phyloP scores from a whole-genome alignment of 345 rosid species.

The Rhodamnia rubescens region DNA sequence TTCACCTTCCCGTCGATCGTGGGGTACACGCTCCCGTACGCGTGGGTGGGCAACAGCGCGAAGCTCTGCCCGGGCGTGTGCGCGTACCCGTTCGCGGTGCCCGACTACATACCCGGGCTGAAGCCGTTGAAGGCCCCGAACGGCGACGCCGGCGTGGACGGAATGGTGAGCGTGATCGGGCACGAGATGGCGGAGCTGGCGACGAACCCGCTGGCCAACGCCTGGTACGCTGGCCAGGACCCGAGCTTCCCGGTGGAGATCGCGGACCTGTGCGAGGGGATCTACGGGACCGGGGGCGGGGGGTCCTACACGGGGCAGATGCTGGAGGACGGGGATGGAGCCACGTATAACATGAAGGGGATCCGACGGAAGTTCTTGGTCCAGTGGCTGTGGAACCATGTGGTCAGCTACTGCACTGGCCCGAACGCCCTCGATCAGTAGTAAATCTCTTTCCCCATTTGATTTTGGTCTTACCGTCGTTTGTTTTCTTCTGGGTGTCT shows the following conservation, averaged over 20 bases:
- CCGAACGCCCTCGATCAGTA: slow-evolving; percentile 87
- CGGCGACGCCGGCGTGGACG: slow-evolving; percentile 81
- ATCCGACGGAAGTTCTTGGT: slow-evolving; percentile 77
- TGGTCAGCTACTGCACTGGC: slow-evolving; percentile 76
- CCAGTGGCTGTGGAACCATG: slow-evolving; percentile 93
- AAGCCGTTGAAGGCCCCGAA: slow-evolving; percentile 75
- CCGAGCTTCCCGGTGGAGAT: slow-evolving; percentile 87
- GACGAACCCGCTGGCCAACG: slow-evolving; percentile 85
- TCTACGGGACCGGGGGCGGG: slow-evolving; percentile 96
- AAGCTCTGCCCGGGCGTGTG: slow-evolving; percentile 80
- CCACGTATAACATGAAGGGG: slow-evolving; percentile 92
- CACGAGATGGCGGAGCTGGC: slow-evolving; percentile 98
- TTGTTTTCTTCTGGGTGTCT: neutral
- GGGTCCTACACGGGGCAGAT: slow-evolving; percentile 94
- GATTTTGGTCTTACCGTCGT: neutral
- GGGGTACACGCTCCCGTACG: slow-evolving; percentile 87
- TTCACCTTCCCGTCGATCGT: slow-evolving; percentile 92
- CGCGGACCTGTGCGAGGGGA: slow-evolving; percentile 96
- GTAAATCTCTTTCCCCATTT: neutral
- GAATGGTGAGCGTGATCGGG: slow-evolving; percentile 91
- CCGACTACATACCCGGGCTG: slow-evolving; percentile 46
- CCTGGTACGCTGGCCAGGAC: slow-evolving; percentile 94
- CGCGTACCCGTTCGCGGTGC: slow-evolving; percentile 89
- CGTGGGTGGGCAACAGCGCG: slow-evolving; percentile 96
- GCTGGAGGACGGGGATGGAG: slow-evolving; percentile 51